Base-by-base conservation (phyloP, 805 yeast species). In the Phaffomyces opuntiae region DNA sequence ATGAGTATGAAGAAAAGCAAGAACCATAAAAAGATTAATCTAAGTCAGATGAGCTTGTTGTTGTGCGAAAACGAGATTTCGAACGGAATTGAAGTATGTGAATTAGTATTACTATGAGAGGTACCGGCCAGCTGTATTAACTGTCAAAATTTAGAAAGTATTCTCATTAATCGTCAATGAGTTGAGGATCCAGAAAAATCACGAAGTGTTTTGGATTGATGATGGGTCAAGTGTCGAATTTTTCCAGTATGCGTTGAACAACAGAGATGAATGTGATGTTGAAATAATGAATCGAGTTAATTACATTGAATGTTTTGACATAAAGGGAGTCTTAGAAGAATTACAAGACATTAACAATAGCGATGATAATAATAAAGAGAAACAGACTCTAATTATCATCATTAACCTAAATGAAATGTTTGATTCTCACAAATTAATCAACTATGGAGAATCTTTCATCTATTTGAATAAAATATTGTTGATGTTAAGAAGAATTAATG, bases 261-360 rank as follows among this genome's bases (percentile, higher is more conserved):
- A n/a, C 7, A n/a, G 36, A 33, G 17, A 16, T 29, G 14, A 14
- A 14, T 39, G 25, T 19, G 36, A 17, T 44, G 25, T 19, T 29
- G 17, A 16, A 16, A 8, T 33, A n/a, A 16, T 17, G 19, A 33
- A 33, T 31, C 19, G 31, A 19, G 19, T 45, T 3, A 19, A 33
- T 8, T 45, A 45, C 24, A 36, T 25, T 12, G 41, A 45, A 39
- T 45, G 44, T n/a, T 14, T 37, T 6, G 40, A 40, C 17, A 34
- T 45, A n/a, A 14, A 31, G 9, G 5, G 33, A 16, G 14, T 39
- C 9, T 26, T 14, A 1, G 16, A 27, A 21, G 35, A 45, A n/a
- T 21, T 21, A 4, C 17, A 29, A 9, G 32, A 42, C 31, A 7
- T 46, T 8, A 39, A 42, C 16, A n/a, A 34, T 12, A 25, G 11